Conservation (phyloP, 2,329 filamentous ascomycete species). For the Graphiopsis chlorocephala region DNA sequence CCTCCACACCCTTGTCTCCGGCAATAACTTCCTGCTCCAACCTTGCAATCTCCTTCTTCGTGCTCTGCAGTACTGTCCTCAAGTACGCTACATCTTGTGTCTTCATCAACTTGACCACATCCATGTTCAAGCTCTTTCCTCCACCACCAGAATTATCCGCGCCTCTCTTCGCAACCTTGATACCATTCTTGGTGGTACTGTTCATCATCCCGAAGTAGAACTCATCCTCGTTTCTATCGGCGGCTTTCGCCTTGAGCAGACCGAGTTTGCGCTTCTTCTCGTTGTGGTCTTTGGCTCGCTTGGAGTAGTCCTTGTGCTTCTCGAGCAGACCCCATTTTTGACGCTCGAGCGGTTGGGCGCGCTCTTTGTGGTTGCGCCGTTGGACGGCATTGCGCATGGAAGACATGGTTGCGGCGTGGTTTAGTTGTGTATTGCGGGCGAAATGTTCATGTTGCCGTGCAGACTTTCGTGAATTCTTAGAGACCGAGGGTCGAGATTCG, state of each 20-base stretch:
- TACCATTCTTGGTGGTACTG: slow-evolving; percentile 46
- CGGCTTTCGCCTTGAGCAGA: slow-evolving; percentile 58
- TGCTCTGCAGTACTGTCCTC: slow-evolving; percentile 56
- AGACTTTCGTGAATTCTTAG: slow-evolving; percentile 3
- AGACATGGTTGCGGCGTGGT: slow-evolving; percentile 44
- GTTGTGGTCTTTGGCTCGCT: slow-evolving; percentile 63
- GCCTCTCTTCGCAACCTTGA: slow-evolving; percentile 46
- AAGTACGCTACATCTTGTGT: slow-evolving; percentile 64
- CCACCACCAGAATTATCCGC: slow-evolving; percentile 35
- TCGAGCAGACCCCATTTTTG: slow-evolving; percentile 87
- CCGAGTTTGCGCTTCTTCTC: slow-evolving; percentile 59
- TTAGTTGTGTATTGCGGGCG: background rate
- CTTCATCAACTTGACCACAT: slow-evolving; percentile 63
- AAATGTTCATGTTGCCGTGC: background rate
- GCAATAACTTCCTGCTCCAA: slow-evolving; percentile 38
- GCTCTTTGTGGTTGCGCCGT: slow-evolving; percentile 83
- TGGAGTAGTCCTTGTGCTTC: slow-evolving; percentile 82
- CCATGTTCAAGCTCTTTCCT: slow-evolving; percentile 46
- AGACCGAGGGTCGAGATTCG: background rate
- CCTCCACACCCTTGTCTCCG: slow-evolving; percentile 41
- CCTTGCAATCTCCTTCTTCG: slow-evolving; percentile 53
- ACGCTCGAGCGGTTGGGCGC: slow-evolving; percentile 80
- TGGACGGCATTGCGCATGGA: slow-evolving; percentile 64
- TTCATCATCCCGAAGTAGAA: slow-evolving; percentile 66
- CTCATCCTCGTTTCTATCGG: slow-evolving; percentile 63